Base-by-base conservation (phyloP, 2,329 filamentous ascomycete species). In the Sarocladium kiliense region DNA sequence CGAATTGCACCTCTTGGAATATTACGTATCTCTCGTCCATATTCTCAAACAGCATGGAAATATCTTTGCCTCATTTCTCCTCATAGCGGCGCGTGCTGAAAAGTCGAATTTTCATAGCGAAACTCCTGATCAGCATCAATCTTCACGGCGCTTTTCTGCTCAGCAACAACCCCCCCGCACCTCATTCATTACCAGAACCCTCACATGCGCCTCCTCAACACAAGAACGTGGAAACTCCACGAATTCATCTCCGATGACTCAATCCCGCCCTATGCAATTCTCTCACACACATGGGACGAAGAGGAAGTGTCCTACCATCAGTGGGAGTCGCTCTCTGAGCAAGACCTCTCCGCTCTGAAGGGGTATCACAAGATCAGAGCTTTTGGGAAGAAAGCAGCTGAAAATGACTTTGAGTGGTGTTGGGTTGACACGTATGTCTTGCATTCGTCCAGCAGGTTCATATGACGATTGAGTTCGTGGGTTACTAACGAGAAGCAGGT, bases 261-360 rank as follows among this genome's bases (percentile, higher is more conserved):
- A 19, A 45, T 54, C 2, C 62, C 62, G 4, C 57, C 55, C 0
- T 73, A 71, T 53, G 68, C 64, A 6, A 71, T 72, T 23, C 61
- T 73, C 1, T 71, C 68, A 2, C 70, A 71, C 47, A 70, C 66
- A 1, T 72, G 70, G 68, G 63, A 59, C 4, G 54, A 61, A 0
- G 63, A 65, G 0, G 68, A 72, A 49, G 61, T 70, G 0, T 58
- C 58, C 2, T 65, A 66, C 19, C 57, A 63, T 18, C 63, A 68
- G 10, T 18, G 59, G 19, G 37, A 58, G 32, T 59, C 62, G 14
- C 42, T 30, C 12, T 9, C 41, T 32, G 53, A 56, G n/a, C 21
- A 45, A 30, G 25, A 27, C 14, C 16, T 30, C 12, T 42, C 41
- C 26, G 34, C 32, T 19, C 23, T 27, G 10, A 32, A 49, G 18